Evolutionary conservation across 768 basidiomycete species (phyloP).

Genomic region (Boletus fagicola): DNA sequence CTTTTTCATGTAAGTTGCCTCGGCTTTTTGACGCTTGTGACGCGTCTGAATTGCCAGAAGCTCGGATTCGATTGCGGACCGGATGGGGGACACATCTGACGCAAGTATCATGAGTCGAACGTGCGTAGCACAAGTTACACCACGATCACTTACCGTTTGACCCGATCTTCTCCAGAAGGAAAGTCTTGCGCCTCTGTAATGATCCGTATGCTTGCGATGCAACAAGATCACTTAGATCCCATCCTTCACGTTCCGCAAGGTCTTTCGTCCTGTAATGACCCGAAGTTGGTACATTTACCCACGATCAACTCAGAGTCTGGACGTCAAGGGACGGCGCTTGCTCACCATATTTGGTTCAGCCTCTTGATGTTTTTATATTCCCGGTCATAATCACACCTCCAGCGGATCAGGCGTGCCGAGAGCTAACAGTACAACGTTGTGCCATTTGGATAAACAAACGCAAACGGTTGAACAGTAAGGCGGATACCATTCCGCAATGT

Average conservation of each 20-base stretch:
- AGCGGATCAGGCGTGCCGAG: constrained; percentile 23
- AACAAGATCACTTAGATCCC: constrained; percentile 42
- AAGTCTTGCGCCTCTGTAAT: constrained; percentile 38
- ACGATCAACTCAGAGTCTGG: neutral
- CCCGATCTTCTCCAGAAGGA: constrained; percentile 39
- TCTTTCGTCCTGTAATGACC: constrained; percentile 32
- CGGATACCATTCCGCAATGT: neutral
- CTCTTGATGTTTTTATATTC: constrained; percentile 2
- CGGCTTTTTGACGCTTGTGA: constrained; percentile 29
- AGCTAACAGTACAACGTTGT: constrained; percentile 13
- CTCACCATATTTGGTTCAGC: constrained; percentile 19
- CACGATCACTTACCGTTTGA: constrained; percentile 34
- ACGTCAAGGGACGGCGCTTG: neutral
- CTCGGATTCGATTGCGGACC: constrained; percentile 28
- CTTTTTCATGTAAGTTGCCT: constrained; percentile 25
- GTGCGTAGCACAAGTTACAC: neutral
- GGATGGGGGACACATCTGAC: constrained; percentile 23
- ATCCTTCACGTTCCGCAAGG: constrained; percentile 42
- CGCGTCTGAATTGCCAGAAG: constrained; percentile 27
- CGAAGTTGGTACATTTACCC: neutral
- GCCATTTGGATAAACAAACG: neutral
- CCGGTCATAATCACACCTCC: constrained; percentile 26
- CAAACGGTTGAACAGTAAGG: neutral
- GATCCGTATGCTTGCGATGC: constrained; percentile 39
- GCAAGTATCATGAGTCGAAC: neutral